Conservation (phyloP, 2,329 filamentous ascomycete genomes). For the Paraphoma chrysanthemicola region DNA sequence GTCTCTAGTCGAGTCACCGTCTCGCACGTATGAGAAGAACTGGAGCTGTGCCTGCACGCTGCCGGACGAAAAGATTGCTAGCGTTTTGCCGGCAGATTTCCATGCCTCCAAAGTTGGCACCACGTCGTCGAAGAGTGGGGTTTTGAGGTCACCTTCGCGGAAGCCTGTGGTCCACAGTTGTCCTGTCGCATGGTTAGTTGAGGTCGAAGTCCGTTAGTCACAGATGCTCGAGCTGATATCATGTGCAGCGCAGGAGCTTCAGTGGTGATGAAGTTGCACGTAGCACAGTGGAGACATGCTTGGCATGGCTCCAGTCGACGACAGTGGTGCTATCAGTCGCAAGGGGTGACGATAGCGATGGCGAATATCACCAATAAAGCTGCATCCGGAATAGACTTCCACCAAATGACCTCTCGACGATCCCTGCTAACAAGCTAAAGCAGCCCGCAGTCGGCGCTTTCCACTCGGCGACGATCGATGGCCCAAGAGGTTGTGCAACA, state of each 20-base stretch:
- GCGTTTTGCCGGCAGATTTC: conserved; percentile 59
- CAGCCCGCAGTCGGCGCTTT: conserved; percentile 27
- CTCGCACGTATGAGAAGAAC: conserved; percentile 69
- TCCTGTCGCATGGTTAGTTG: conserved; percentile 50
- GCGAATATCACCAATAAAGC: conserved; percentile 35
- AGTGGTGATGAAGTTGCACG: neutral
- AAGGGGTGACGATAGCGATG: conserved; percentile 17
- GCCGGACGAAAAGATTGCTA: conserved; percentile 83
- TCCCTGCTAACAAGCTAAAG: conserved; percentile 23
- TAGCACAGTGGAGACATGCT: neutral
- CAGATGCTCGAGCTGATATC: conserved; percentile 8
- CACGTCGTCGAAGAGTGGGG: conserved; percentile 78
- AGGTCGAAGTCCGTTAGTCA: conserved; percentile 3
- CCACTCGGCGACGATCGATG: conserved; percentile 24
- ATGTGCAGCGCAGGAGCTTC: neutral
- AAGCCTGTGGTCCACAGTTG: conserved; percentile 81
- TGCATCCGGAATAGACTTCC: conserved; percentile 20
- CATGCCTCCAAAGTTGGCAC: conserved; percentile 67
- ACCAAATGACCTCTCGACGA: conserved; percentile 27
- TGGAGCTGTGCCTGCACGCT: conserved; percentile 82
- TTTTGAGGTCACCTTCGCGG: conserved; percentile 70
- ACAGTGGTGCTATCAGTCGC: neutral
- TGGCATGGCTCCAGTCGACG: neutral
- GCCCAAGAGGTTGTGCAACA: conserved; percentile 11
- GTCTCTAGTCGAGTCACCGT: conserved; percentile 49